Evolutionary conservation across 2,329 filamentous ascomycete species (phyloP).

Genomic region (Ophiostoma perfectum): DNA sequence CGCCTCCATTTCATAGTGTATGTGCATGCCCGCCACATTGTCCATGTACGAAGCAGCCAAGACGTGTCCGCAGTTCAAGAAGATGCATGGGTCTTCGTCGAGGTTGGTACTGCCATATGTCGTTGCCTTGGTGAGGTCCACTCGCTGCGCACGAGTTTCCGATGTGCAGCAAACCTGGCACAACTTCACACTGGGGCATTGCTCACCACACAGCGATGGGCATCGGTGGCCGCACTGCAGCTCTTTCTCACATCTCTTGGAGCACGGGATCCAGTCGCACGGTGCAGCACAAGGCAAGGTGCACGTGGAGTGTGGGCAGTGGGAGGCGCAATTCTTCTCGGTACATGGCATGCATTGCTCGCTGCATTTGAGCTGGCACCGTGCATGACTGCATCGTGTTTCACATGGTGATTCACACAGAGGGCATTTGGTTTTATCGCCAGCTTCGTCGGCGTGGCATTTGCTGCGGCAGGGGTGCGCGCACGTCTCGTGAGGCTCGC

Average conservation of each 20-base stretch:
- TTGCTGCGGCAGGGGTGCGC: conserved; percentile 45
- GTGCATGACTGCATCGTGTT: conserved; percentile 41
- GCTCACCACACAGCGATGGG: conserved; percentile 60
- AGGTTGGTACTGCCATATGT: conserved; percentile 55
- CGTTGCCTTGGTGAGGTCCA: conserved; percentile 53
- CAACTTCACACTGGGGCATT: conserved; percentile 46
- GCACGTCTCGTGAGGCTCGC: conserved; percentile 49
- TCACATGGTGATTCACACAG: conserved; percentile 49
- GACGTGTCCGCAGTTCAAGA: conserved; percentile 60
- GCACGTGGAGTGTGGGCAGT: conserved; percentile 46
- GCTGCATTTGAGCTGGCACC: conserved; percentile 50
- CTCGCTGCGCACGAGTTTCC: conserved; percentile 35
- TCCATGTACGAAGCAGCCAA: conserved; percentile 57
- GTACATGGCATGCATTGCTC: conserved; percentile 60
- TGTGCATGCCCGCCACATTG: conserved; percentile 50
- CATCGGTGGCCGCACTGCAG: conserved; percentile 58
- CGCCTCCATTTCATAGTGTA: conserved; percentile 43
- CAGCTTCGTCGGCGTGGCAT: conserved; percentile 50
- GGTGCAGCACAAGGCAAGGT: conserved; percentile 53
- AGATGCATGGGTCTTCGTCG: conserved; percentile 55
- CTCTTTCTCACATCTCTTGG: conserved; percentile 48
- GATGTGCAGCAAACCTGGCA: conserved; percentile 53
- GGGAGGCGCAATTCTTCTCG: conserved; percentile 48
- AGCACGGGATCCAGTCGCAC: conserved; percentile 62
- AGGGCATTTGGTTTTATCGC: conserved; percentile 29